Percentiles rank a stretch among this genome's conserved stretches.
phyloP scores from a whole-genome alignment of 192 early-diverging fungal species.

The Pecoramyces ruminantium region DNA sequence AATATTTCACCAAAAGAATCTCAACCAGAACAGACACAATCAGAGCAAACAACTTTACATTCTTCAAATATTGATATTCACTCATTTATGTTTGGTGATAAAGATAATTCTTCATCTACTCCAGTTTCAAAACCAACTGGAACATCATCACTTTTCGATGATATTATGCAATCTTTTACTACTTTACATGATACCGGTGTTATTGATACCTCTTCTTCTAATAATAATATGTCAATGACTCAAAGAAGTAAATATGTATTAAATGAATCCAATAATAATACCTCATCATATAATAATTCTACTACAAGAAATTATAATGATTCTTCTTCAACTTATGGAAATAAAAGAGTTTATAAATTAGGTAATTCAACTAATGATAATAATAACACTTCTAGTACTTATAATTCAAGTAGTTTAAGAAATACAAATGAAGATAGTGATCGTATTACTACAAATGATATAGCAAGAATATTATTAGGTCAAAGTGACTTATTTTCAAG shows the following conservation, averaged over 20 bases:
- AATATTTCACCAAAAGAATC: neutral
- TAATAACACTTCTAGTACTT: neutral
- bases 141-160: neutral
- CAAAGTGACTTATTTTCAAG: neutral
- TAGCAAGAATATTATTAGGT: neutral
- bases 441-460: neutral
- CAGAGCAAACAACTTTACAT: neutral
- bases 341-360: neutral
- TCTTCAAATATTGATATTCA: neutral
- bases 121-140: neutral
- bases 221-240: neutral
- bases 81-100: neutral
- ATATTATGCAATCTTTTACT: neutral
- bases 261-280: neutral
- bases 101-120: neutral
- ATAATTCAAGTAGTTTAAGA: neutral
- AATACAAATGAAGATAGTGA: neutral
- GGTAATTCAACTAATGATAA: neutral
- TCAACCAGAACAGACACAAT: neutral
- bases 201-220: neutral
- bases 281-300: neutral
- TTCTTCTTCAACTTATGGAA: neutral
- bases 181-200: neutral
- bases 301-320: neutral
- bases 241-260: neutral